phyloP scores from a whole-genome alignment of 345 rosid species.

The Heritiera fomes region DNA sequence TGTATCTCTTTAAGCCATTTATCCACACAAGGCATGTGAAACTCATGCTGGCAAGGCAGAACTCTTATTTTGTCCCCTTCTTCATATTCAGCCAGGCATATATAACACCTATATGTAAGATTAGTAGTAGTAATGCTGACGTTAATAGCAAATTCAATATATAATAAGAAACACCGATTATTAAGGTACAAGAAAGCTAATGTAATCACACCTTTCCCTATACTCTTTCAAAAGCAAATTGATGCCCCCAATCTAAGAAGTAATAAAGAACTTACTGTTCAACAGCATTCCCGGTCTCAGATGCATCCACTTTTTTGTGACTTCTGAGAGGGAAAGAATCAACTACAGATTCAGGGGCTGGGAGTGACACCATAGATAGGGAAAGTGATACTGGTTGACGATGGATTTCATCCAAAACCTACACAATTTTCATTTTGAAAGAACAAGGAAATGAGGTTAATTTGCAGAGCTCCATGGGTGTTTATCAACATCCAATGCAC shows the following conservation, averaged over 20 bases:
- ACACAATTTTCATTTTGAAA: conserved; percentile 19
- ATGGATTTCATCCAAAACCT: conserved; percentile 82
- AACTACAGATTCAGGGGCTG: conserved; percentile 71
- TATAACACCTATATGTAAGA: conserved; percentile 55
- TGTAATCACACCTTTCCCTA: background rate
- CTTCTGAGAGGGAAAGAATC: conserved; percentile 64
- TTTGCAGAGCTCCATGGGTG: background rate
- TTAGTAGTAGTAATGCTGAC: background rate
- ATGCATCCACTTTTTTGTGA: conserved; percentile 43
- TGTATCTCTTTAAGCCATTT: conserved; percentile 91
- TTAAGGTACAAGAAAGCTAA: background rate
- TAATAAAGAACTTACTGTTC: conserved; percentile 53
- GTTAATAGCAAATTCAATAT: background rate
- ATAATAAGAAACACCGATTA: background rate
- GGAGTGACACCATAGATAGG: conserved; percentile 48
- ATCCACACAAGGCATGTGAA: conserved; percentile 74
- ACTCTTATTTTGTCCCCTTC: conserved; percentile 70
- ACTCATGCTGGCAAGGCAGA: conserved; percentile 83
- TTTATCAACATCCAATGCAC: background rate
- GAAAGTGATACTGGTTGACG: conserved; percentile 58
- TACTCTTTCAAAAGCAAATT: background rate
- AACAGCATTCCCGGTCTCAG: conserved; percentile 33
- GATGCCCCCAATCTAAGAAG: background rate
- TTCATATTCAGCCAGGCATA: conserved; percentile 67
- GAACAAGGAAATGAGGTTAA: conserved; percentile 10